Evolutionary conservation across 345 rosid species (phyloP).

Genomic region (Citrus mangshanensis): DNA sequence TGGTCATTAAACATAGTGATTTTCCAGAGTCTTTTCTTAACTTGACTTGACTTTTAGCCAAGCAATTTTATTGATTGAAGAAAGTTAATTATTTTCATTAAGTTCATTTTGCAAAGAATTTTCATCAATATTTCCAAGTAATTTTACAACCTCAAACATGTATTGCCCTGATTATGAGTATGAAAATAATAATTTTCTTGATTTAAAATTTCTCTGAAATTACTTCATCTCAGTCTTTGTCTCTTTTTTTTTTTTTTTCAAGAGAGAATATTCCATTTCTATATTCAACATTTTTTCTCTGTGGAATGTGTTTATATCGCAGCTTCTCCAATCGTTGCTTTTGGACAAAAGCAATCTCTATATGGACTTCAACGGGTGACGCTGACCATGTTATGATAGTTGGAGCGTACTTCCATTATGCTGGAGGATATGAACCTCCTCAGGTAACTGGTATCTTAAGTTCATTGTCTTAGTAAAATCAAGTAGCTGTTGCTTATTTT

Average conservation of each 20-base stretch:
- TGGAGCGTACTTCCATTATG: slow-evolving; percentile 84
- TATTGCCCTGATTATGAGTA: not conserved
- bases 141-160: not conserved
- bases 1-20: not conserved
- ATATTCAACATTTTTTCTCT: not conserved
- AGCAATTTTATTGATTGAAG: not conserved
- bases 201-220: not conserved
- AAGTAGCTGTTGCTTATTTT: not conserved
- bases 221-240: not conserved
- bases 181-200: not conserved
- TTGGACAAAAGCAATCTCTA: slow-evolving; percentile 87
- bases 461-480: not conserved
- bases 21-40: not conserved
- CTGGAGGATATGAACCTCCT: slow-evolving; percentile 90
- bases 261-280: not conserved
- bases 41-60: too few species aligned
- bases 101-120: not conserved
- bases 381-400: slow-evolving; percentile 82
- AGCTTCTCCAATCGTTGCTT: slow-evolving; percentile 92
- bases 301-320: slow-evolving; percentile 13
- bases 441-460: slow-evolving; percentile 39
- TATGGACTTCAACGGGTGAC: slow-evolving; percentile 93
- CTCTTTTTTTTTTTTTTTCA: not conserved
- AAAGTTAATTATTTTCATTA: not conserved
- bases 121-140: not conserved